These are phyloP conservation scores for Nicotiana tabacum DNA, from an alignment of 257 asterid species.

Conservation along the genomic window DNA sequence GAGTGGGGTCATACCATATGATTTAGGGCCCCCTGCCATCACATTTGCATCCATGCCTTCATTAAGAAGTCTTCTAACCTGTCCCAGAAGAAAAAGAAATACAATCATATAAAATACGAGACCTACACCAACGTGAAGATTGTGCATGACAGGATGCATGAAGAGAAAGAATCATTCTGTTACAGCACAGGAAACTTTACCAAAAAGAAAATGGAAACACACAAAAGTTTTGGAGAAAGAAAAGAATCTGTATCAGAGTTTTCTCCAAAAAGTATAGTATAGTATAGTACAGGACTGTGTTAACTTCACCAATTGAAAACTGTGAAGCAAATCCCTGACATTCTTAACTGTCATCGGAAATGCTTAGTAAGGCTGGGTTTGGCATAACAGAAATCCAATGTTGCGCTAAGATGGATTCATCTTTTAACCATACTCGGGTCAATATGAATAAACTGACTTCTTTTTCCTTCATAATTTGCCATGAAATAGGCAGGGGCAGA, in stretches of 20 bases:
- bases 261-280: not conserved
- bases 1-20: conserved; percentile 90
- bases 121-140: not conserved
- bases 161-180: no score
- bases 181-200: not conserved
- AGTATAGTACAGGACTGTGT: not conserved
- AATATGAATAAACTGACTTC: no score
- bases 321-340: not conserved
- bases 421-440: no score
- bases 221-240: not conserved
- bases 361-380: no score
- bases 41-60: conserved; percentile 89
- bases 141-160: not conserved
- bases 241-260: not conserved
- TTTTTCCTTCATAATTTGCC: no score
- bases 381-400: no score
- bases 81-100: conserved; percentile 1
- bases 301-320: no score
- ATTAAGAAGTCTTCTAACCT: conserved; percentile 82
- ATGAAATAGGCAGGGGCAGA: no score
- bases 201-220: not conserved
- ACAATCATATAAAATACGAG: not conserved
- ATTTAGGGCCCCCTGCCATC: conserved; percentile 89
- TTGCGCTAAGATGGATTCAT: no score
- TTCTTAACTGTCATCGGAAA: no score